A percentile compares a stretch with the other conserved stretches of the same genome.
phyloP scores from a whole-genome alignment of 2,329 filamentous ascomycete species.

The Microascus cirrosus region DNA sequence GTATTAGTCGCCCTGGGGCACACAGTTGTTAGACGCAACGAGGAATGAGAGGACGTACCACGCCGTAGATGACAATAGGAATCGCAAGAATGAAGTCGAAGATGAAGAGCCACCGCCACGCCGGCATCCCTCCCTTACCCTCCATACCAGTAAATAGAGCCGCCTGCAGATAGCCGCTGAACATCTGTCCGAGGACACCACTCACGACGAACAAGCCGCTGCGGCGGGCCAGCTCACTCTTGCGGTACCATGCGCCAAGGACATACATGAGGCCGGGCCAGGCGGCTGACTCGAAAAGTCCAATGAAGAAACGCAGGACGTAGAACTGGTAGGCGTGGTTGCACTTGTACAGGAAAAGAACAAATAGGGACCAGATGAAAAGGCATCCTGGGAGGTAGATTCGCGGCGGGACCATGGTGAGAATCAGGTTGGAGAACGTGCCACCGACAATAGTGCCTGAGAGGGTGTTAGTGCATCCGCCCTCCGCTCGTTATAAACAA shows the following conservation, averaged over 20 bases:
- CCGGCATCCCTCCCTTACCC: constrained; percentile 44
- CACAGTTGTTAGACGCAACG: not conserved
- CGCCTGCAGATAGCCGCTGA: constrained; percentile 62
- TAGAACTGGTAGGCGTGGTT: not conserved
- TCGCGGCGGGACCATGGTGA: constrained; percentile 35
- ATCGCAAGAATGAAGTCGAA: constrained; percentile 46
- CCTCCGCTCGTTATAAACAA: constrained; percentile 11
- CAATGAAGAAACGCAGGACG: constrained; percentile 56
- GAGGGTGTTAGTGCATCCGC: constrained; percentile 39
- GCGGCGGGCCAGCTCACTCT: constrained; percentile 55
- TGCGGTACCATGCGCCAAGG: constrained; percentile 64
- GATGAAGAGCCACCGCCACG: constrained; percentile 77
- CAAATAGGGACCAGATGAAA: not conserved
- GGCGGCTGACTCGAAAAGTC: constrained; percentile 58
- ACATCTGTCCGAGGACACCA: constrained; percentile 60
- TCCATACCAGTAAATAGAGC: constrained; percentile 59
- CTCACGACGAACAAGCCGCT: constrained; percentile 60
- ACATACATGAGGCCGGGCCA: constrained; percentile 59
- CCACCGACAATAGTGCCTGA: constrained; percentile 29
- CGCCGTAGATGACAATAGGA: constrained; percentile 22
- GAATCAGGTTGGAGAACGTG: constrained; percentile 35
- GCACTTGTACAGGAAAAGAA: not conserved
- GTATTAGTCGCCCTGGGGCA: not conserved
- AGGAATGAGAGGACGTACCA: not conserved
- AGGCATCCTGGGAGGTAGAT: not conserved